Evolutionary conservation across 805 yeast genomes (phyloP), one percentile per base, ranked within the genome.

Genomic region (Starmerella etchellsii): DNA sequence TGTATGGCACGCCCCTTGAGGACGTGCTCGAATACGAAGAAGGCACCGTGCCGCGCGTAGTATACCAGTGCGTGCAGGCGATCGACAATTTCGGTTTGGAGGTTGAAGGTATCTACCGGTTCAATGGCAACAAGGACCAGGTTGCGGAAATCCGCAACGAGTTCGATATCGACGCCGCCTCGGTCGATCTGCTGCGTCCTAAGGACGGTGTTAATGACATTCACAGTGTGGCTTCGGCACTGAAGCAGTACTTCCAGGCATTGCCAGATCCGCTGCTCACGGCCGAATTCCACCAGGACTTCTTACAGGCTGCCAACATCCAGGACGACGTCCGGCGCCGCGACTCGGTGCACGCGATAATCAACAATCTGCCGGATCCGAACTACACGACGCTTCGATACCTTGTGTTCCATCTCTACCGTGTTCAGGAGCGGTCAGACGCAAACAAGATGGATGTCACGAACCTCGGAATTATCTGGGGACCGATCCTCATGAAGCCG

Each of bases 401-500:
- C 27, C 64, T 91, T 49, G 65, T 87, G 2, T 83, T 88, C 68
- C 99, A 91, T 59, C 71, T 91, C 46, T 76, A 78, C 47, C 72
- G 78, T 41, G 77, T 91, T 13, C 74, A 78, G 29, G 69, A 70
- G 23, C 67, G 75, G 41, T 78, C 76, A 53, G 67, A 68, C 18
- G 51, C 61, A 27, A 84, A 85, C 57, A 70, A 91, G 56, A 91
- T 91, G 98, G 76, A 76, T 35, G 68, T 77, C 43, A 78, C 78
- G 54, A 78, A 81, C 44, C 60, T 91, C 52, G 82, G 94, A 35
- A 82, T 83, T 30, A 85, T 88, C 29, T 91, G 98, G 98, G 95
- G 96, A 0, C 94, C 95, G 16, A 81, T 82, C 2, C 62, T 91
- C 39, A 69, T 91, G 58, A 71, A 78, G 16, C 74, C 76, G 36